A percentile compares a stretch with the other conserved stretches of the same genome.
phyloP scores from a whole-genome alignment of 2,329 filamentous ascomycete species.

The Chaetomium olivaceum region DNA sequence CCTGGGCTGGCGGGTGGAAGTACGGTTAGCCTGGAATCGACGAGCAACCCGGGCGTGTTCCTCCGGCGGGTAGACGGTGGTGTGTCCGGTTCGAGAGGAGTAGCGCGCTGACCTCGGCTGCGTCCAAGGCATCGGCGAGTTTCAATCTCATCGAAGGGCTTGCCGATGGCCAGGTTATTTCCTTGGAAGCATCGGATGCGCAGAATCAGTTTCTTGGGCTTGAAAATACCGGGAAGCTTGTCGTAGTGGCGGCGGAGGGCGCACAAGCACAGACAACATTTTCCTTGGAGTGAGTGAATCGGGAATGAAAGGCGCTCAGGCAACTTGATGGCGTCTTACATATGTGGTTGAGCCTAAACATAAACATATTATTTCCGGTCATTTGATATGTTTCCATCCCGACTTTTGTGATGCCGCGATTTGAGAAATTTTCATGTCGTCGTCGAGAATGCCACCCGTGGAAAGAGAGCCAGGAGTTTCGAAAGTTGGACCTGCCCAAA shows the following conservation, averaged over 20 bases:
- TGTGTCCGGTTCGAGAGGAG: conserved; percentile 21
- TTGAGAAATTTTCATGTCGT: too few species aligned
- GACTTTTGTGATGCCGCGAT: too few species aligned
- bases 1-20: conserved; percentile 30
- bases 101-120: conserved; percentile 12
- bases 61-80: conserved; percentile 18
- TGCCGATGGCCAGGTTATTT: conserved; percentile 37
- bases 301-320: too few species aligned
- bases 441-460: too few species aligned
- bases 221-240: conserved; percentile 13
- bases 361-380: too few species aligned
- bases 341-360: too few species aligned
- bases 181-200: conserved; percentile 28
- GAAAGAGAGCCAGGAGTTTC: too few species aligned
- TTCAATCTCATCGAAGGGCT: conserved; percentile 29
- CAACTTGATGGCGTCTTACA: too few species aligned
- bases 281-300: conserved; percentile 24
- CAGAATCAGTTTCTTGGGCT: conserved; percentile 24
- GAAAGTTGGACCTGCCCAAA: too few species aligned
- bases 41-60: conserved; percentile 31
- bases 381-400: too few species aligned
- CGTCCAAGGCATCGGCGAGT: conserved; percentile 24
- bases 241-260: neutral
- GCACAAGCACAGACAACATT: conserved; percentile 19
- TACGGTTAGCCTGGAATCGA: conserved; percentile 33